A percentile compares a stretch with the other conserved stretches of the same genome.
Conservation (phyloP, 257 asterid species). For the Scutellaria minor region DNA sequence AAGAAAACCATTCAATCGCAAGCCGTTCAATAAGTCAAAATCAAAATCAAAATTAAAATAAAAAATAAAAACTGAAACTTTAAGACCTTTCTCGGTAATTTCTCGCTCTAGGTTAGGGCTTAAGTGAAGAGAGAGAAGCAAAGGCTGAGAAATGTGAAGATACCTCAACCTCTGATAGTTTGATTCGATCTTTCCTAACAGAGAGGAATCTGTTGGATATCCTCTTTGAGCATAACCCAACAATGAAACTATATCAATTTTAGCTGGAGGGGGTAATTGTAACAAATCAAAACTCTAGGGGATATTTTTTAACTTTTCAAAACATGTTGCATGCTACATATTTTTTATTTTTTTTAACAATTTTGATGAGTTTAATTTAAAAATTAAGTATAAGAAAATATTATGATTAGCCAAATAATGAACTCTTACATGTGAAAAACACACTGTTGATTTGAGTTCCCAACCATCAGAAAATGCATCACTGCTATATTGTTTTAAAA, state of each 20-base stretch:
- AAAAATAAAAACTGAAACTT: background rate
- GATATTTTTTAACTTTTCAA: background rate
- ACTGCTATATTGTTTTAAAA: no score
- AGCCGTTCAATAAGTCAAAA: slow-evolving; percentile 15
- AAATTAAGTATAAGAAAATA: background rate
- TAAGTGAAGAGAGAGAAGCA: background rate
- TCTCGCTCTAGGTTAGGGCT: background rate
- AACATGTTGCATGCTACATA: background rate
- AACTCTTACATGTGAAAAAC: no score
- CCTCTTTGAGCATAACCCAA: background rate
- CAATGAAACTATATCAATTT: background rate
- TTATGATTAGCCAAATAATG: no score
- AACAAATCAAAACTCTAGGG: background rate
- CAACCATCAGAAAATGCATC: no score
- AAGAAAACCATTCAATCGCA: background rate
- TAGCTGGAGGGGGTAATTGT: background rate
- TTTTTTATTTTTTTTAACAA: background rate
- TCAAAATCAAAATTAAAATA: background rate
- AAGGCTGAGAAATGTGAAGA: background rate
- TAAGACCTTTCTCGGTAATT: background rate
- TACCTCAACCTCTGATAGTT: background rate
- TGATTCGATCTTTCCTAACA: background rate
- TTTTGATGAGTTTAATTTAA: background rate
- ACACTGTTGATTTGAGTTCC: no score
- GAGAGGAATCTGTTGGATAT: background rate